These are phyloP conservation scores for Daldinia sp. DNA, from an alignment of 2,329 filamentous ascomycete species.

Conservation along the genomic window DNA sequence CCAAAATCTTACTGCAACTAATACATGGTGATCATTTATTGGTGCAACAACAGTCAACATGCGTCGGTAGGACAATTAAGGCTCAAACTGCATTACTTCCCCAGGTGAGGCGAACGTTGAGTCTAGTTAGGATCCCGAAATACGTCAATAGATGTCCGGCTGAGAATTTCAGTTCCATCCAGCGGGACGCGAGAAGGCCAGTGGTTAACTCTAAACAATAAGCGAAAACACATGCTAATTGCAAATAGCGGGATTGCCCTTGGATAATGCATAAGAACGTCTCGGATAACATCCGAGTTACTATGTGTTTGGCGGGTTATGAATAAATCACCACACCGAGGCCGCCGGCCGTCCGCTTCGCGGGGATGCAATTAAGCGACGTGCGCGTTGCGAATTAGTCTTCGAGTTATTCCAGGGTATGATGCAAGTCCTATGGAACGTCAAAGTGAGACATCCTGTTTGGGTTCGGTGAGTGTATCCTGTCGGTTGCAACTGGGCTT, in stretches of 20 bases:
- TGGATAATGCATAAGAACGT: slow-evolving; percentile 23
- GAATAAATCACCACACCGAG: slow-evolving; percentile 34
- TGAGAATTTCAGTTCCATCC: slow-evolving; percentile 28
- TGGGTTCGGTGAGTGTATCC: slow-evolving; percentile 39
- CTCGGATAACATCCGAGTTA: slow-evolving; percentile 31
- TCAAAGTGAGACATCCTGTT: slow-evolving; percentile 33
- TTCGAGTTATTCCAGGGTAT: slow-evolving; percentile 27
- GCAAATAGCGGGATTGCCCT: slow-evolving; percentile 32
- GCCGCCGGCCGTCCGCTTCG: slow-evolving; percentile 24
- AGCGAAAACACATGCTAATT: slow-evolving; percentile 25
- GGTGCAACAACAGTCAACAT: slow-evolving; percentile 28
- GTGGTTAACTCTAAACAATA: slow-evolving; percentile 26
- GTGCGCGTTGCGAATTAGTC: slow-evolving; percentile 13
- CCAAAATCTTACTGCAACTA: slow-evolving; percentile 27
- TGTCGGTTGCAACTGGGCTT: slow-evolving; percentile 28
- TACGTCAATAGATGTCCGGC: slow-evolving; percentile 30
- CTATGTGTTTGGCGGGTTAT: slow-evolving; percentile 16
- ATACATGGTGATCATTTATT: slow-evolving; percentile 30
- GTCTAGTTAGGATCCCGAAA: slow-evolving; percentile 30
- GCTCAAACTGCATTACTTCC: slow-evolving; percentile 42
- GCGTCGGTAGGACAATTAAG: slow-evolving; percentile 36
- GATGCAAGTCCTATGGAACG: slow-evolving; percentile 19
- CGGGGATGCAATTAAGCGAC: slow-evolving; percentile 20
- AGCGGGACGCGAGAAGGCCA: slow-evolving; percentile 22
- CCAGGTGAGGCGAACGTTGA: slow-evolving; percentile 38